Percentiles rank a stretch among this genome's conserved stretches.
phyloP scores from a whole-genome alignment of 2,329 filamentous ascomycete genomes.

The Aspergillus pseudotamarii region DNA sequence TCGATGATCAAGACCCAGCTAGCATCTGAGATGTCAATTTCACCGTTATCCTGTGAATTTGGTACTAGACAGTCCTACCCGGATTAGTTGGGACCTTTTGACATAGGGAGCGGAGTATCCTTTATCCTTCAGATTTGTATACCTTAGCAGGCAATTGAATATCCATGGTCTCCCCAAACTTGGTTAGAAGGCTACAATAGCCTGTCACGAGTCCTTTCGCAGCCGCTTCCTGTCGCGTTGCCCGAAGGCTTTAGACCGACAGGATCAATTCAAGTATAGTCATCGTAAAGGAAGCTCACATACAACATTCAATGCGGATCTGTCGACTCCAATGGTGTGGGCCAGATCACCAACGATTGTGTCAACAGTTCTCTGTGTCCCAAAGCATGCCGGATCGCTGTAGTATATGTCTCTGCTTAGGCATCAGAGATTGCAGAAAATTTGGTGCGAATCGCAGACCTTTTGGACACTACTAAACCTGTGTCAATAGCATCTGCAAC shows the following conservation, averaged over 20 bases:
- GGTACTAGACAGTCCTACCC: slow-evolving; percentile 58
- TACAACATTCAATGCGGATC: slow-evolving; percentile 61
- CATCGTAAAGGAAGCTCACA: slow-evolving; percentile 15
- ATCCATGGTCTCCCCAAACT: slow-evolving; percentile 34
- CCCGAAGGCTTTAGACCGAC: not conserved
- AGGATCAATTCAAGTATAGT: not conserved
- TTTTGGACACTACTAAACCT: slow-evolving; percentile 57
- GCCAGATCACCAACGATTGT: slow-evolving; percentile 63
- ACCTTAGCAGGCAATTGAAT: slow-evolving; percentile 40
- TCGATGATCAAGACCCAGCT: slow-evolving; percentile 65
- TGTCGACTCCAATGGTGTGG: slow-evolving; percentile 59
- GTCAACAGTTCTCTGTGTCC: slow-evolving; percentile 60
- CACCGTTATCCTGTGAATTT: slow-evolving; percentile 47
- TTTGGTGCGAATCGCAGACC: slow-evolving; percentile 42
- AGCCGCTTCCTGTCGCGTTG: slow-evolving; percentile 39
- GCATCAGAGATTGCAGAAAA: not conserved
- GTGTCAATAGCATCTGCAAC: slow-evolving; percentile 56
- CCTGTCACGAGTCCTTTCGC: slow-evolving; percentile 49
- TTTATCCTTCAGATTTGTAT: not conserved
- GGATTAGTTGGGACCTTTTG: not conserved
- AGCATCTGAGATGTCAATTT: slow-evolving; percentile 48
- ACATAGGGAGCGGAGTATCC: not conserved
- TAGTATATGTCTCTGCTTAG: slow-evolving; percentile 63
- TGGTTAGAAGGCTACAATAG: slow-evolving; percentile 30
- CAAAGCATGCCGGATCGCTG: slow-evolving; percentile 61